Base-by-base conservation (phyloP, 108 stramenopile genomes). In the Stephanodiscus minutulus region DNA sequence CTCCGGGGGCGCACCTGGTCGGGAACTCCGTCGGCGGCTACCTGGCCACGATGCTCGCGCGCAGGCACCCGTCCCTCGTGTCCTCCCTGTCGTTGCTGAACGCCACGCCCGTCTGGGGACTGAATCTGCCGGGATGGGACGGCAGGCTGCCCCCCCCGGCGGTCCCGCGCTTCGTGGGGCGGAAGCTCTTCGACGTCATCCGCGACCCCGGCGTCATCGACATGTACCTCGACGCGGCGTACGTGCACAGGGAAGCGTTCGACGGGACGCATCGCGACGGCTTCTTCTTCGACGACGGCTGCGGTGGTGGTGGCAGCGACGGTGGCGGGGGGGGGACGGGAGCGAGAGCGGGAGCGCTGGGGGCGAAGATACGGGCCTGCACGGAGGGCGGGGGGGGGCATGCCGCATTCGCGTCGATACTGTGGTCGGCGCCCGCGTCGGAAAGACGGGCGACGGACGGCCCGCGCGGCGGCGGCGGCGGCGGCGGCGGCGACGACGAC, bases 71-170 rank as follows among this genome's bases (percentile, higher is more conserved):
- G 1, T 79, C 86, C 57, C 64, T 87, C 33, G 58, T 90, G 0
- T 73, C 71, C 2, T 66, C 79, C 15, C 68, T 94, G 20, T 76
- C 82, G 36, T 68, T 94, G 5, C 49, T 94, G 65, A 94, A 94
- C 77, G 86, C 90, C 25, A 94, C 93, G n/a, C 93, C 93, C 0
- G 86, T 94, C 3, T 94, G 93, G 93, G 93, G 93, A 31, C 67
- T 89, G 11, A 94, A 94, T 61, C 60, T 91, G n/a, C 88, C 88
- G 7, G 87, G 84, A 9, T 92, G 91, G 91, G 74, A 73, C 39
- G 91, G 91, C 0, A 60, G 60, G 64, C 43, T 92, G 20, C 91
- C 89, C 15, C 79, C 91, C 7, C 91, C 91, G 5, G 17, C 63
- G 0, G 20, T 92, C 12, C 89, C 91, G 0, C 70, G 68, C 65